Evolutionary conservation across 352 stramenopile species (phyloP), one percentile per base, ranked within the genome.

Genomic region (Globisporangium polare): DNA sequence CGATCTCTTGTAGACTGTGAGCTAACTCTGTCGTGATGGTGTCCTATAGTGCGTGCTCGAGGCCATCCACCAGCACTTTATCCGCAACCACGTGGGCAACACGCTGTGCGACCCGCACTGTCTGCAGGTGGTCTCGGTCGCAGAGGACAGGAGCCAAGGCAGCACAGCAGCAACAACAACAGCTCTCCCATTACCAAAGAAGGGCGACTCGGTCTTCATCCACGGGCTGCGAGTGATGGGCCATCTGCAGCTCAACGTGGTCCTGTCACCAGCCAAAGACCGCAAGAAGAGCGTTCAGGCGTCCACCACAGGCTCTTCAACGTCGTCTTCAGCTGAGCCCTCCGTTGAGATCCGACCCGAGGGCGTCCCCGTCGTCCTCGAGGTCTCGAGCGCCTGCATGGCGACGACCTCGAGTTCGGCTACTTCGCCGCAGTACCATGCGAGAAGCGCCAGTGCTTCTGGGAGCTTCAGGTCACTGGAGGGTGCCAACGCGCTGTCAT

Each of bases 1-100:
- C 27, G 17, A 26, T 49, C 31, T n/a, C 33, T 49, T 29, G 18
- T 27, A 33, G 31, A 7, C 42, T 17, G 22, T 47, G 24, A 24
- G 10, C 9, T 39, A 18, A 33, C 53, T 49, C 29, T 26, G 33
- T 26, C 4, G 10, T 39, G 33, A 12, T 42, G 27, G n/a, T 22
- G 15, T 54, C 22, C 10, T 58, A 17, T n/a, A 88, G 75, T 73
- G 60, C 54, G 62, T 83, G 1, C 58, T 86, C 1, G 77, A 86
- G 26, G 62, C 74, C 6, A 74, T 84, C 52, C 79, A 89, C 29
- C 79, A 86, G 33, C 69, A 89, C 56, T 84, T 87, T 29, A 47
- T 81, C 22, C 79, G 77, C 8, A 86, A 80, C 10, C 49, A 77
- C 29, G 68, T 78, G 8, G 73, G 71, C 1, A 73, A 43, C 33